Evolutionary conservation across 345 rosid genomes (phyloP), one percentile per base, ranked within the genome.

Genomic region (Gossypium stocksii): DNA sequence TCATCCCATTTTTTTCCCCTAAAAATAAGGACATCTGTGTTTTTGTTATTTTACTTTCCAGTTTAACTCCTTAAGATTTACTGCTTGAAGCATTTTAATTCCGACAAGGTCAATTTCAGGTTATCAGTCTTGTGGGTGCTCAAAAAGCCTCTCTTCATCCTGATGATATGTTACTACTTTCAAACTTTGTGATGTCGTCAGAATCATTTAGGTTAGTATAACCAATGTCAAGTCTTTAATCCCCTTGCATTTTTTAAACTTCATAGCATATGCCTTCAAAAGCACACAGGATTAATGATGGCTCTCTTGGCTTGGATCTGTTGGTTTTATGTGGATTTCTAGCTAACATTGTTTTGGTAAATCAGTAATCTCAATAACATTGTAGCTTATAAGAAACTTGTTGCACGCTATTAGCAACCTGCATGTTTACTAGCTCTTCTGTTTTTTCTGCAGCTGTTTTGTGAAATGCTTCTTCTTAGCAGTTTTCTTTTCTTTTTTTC

Each of bases 141-240:
- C 98, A 96, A 81, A 96, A 93, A 76, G 93, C 99, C 17, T 96
- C 98, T 68, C 93, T 96, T 74, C 99, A 89, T 86, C 98, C 99
- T 4, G 95, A 96, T 82, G 99, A 96, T 77, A 84, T 93, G 88
- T 82, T 93, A 82, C 86, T 96, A 62, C 97, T 96, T 84, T 85
- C 98, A 29, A 96, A 96, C 84, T 93, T 91, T 71, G 93, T 96
- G 34, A 88, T 85, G 85, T 86, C 98, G 3, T 91, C 97, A 45
- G 98, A 96, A 77, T 96, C 99, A 83, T 93, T 90, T 84, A 89
- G 97, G 98, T 81, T 85, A 85, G 88, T 78, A 14, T 43, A 81
- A 60, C 72, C 65, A 22, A 67, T 74, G 75, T 75, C 41, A 0
- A 16, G n/a, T 71, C 38, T 49, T 76, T 54, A 23, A 29, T 51